phyloP scores from a whole-genome alignment of 1,139 yeast genomes.

The Yamadazyma pseudoaaseri region DNA sequence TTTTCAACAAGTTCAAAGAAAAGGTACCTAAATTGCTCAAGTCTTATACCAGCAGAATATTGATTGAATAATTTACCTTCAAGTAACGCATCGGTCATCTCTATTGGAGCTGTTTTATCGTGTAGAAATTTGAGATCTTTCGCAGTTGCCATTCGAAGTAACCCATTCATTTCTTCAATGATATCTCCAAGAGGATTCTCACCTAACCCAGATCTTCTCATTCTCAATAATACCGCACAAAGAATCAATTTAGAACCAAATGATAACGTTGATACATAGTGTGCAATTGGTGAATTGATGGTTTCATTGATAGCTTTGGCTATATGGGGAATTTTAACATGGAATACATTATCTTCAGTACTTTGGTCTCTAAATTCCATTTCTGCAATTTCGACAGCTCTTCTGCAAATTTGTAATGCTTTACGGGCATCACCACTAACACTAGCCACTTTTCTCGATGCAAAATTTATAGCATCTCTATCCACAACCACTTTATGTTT shows the following conservation, averaged over 20 bases:
- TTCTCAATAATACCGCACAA: constrained; percentile 62
- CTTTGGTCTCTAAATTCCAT: constrained; percentile 30
- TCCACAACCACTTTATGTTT: constrained; percentile 47
- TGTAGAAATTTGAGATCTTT: constrained; percentile 11
- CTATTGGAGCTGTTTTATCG: constrained; percentile 1
- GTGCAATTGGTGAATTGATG: constrained; percentile 67
- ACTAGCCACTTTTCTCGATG: constrained; percentile 91
- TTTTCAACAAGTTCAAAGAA: constrained; percentile 71
- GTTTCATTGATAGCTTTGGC: constrained; percentile 80
- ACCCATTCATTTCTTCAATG: constrained; percentile 66
- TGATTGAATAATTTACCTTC: constrained; percentile 6
- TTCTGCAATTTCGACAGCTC: constrained; percentile 91
- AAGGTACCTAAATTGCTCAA: constrained; percentile 49
- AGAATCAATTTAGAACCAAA: constrained; percentile 71
- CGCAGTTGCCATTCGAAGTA: constrained; percentile 28
- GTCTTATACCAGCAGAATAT: constrained; percentile 27
- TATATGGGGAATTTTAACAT: constrained; percentile 69
- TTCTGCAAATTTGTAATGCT: constrained; percentile 81
- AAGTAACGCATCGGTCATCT: constrained; percentile 12
- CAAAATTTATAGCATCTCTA: constrained; percentile 83
- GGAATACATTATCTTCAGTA: constrained; percentile 32
- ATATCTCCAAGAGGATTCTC: constrained; percentile 76
- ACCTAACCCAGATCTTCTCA: constrained; percentile 66
- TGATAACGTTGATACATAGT: constrained; percentile 59
- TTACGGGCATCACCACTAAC: constrained; percentile 97